Base-by-base conservation (phyloP, 495 filamentous ascomycete species). In the Mytilinidion resinicola region DNA sequence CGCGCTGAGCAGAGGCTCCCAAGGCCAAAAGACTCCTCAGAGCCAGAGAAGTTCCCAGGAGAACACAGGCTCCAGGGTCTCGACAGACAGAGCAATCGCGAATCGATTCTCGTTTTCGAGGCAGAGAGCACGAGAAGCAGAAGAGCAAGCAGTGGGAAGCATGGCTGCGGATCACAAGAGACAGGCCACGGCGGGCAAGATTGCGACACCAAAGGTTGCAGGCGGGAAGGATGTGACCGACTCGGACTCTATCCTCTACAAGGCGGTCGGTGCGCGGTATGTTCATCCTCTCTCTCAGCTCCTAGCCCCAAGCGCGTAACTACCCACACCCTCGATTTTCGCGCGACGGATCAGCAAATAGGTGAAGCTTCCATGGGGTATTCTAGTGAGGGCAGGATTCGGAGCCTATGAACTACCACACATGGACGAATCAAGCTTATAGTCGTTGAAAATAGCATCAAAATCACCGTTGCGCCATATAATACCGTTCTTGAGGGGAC, bases 401-500 rank as follows among this genome's bases (percentile, higher is more conserved):
- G 6, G 25, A 30, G 25, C 25, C 25, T 30, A 30, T 30, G 25
- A 30, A 2, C 25, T 30, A 30, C 25, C 25, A 30, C n/a, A 30
- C 6, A 30, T 30, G 25, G 25, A 30, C 6, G 25, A 30, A 30
- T 30, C 25, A 30, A 30, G 25, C 25, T 30, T 30, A 63, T 43
- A 41, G 30, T n/a, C 6, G 39, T 9, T 20, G 21, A 49, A 8
- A 49, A 19, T 63, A 88, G 85, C 43, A 74, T 89, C 58, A 82
- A 79, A 61, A 68, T 88, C 61, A 81, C 76, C 35, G 86, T 82
- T 38, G 77, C 77, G 35, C 73, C 78, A 25, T 73, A 79, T 39
- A 73, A 72, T 35, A 72, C 66, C 37, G 82, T 73, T 34, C 70
- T 82, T 52, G 83, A 87, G 69, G 85, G 85, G 55, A 82, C 75